Evolutionary conservation across 306 rosid genomes (phyloP), one percentile per base, ranked within the genome.

Genomic region (Castanospermum australe): DNA sequence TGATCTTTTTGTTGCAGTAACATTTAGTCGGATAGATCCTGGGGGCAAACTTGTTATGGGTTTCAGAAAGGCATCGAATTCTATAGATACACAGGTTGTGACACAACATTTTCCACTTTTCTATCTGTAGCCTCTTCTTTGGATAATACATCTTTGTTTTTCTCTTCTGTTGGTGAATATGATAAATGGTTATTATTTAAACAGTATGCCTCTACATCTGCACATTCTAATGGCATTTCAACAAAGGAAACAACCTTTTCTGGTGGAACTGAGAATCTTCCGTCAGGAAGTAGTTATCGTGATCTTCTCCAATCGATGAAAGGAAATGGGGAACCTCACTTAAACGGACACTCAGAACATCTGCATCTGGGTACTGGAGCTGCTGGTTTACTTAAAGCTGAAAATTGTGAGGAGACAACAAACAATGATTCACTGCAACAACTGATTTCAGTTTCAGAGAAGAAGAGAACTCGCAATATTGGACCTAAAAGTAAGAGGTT

Each of bases 11-110:
- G 7, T 52, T 84, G 90, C 93, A 95, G 99, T 95, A 68, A 95
- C 97, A 30, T 95, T 95, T 82, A 95, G 98, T 80, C 94, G 96
- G 84, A 93, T 89, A 85, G 98, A 93, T 77, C 99, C 99, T 12
- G 99, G 96, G 66, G 91, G 90, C 28, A 90, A 89, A 85, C 95
- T 95, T 86, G 91, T 95, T 71, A 89, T 95, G 85, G 99, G 99
- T 22, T 93, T 88, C 80, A 90, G 99, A 72, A 95, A 81, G 90
- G 92, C 98, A 24, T 75, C 94, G 18, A 89, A 82, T 81, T 77
- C 90, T 42, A 33, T n/a, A 17, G 92, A 91, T 77, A 14, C 84
- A 28, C 97, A 84, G 98, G 99, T 95, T 71, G 48, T 72, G 67
- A 68, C 47, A 73, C 77, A 74, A 79, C 32, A 11, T 41, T 70